A percentile compares a stretch with the other conserved stretches of the same genome.
Conservation (phyloP, 805 yeast genomes). For the Pichia ethanolica region DNA sequence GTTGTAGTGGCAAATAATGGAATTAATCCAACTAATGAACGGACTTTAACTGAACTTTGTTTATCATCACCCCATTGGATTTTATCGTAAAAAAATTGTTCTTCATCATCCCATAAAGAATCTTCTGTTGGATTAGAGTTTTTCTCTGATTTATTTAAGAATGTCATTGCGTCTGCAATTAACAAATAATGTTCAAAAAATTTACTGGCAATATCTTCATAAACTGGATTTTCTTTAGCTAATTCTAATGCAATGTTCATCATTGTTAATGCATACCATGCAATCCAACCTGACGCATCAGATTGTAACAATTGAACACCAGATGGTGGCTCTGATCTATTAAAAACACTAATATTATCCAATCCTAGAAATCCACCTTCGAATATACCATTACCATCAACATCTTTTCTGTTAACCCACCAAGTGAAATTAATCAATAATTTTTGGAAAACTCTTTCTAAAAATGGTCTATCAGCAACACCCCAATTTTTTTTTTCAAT, state of each 20-base stretch:
- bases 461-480: constrained; percentile 69
- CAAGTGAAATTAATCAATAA: constrained; percentile 84
- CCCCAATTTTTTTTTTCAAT: constrained; percentile 82
- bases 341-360: constrained; percentile 88
- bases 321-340: constrained; percentile 90
- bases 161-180: constrained; percentile 92
- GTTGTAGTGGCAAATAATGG: constrained; percentile 88
- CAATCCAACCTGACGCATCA: constrained; percentile 98
- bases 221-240: constrained; percentile 76
- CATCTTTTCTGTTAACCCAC: constrained; percentile 95
- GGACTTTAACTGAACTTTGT: constrained; percentile 67
- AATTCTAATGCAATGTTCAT: constrained; percentile 85
- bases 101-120: constrained; percentile 85
- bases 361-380: constrained; percentile 93
- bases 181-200: constrained; percentile 88
- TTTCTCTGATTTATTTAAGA: constrained; percentile 33
- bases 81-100: constrained; percentile 84
- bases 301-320: constrained; percentile 90
- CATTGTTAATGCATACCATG: constrained; percentile 85
- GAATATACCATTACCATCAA: constrained; percentile 79
- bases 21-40: constrained; percentile 86
- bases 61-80: constrained; percentile 70
- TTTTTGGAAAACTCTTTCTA: constrained; percentile 91
- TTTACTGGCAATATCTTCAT: constrained; percentile 90
- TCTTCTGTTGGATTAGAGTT: constrained; percentile 36